These are phyloP conservation scores for Trichosporon ovoides DNA, from an alignment of 1,284 basidiomycete species.

Conservation along the genomic window DNA sequence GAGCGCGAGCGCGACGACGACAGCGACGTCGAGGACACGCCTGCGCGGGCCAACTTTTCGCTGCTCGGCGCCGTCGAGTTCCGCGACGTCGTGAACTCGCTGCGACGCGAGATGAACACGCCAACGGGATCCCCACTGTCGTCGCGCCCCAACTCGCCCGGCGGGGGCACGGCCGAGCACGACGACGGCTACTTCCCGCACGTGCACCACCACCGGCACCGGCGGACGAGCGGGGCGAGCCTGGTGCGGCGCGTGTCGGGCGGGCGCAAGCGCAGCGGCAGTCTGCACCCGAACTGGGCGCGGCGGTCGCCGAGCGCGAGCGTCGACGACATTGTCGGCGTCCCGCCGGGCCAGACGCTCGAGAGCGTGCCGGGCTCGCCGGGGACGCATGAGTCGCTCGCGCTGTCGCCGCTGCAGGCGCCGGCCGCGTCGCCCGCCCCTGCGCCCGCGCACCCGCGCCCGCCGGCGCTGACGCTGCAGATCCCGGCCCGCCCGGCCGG, in stretches of 20 bases:
- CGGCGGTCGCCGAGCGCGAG: not conserved
- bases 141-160: constrained; percentile 5
- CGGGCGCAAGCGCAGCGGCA: not conserved
- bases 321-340: not conserved
- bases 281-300: not conserved
- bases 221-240: not conserved
- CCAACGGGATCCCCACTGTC: constrained; percentile 5
- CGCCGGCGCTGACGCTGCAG: not conserved
- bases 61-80: constrained; percentile 24
- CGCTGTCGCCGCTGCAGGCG: not conserved
- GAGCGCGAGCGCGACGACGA: not conserved
- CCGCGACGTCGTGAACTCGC: constrained; percentile 60
- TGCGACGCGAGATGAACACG: constrained; percentile 53
- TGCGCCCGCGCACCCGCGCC: not conserved
- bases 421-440: not conserved
- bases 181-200: constrained; percentile 15
- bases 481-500: not conserved
- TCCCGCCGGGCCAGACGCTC: not conserved
- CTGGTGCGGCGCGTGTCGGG: not conserved
- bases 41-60: constrained; percentile 15
- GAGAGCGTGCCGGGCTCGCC: constrained; percentile 6
- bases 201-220: constrained; percentile 9
- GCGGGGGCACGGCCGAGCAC: not conserved
- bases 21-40: constrained; percentile 26
- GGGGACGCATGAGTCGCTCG: not conserved